Evolutionary conservation across 768 basidiomycete species (phyloP).

Genomic region (Pleurotus eryngii): DNA sequence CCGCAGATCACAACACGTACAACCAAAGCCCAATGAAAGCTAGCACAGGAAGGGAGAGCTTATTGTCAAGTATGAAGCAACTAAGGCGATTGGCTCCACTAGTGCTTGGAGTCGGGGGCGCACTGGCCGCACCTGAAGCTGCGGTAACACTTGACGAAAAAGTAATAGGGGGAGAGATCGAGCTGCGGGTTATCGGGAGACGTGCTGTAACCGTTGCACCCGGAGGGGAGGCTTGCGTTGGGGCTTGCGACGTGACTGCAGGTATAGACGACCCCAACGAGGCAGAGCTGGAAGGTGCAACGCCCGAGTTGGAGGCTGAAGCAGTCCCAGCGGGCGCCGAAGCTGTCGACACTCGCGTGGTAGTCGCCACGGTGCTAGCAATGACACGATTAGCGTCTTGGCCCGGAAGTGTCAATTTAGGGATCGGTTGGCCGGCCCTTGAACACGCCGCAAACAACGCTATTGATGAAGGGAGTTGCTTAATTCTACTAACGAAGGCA

Average conservation of each 20-base stretch:
- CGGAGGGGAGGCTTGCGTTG: not conserved
- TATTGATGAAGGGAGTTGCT: not conserved
- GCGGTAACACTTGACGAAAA: not conserved
- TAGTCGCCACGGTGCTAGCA: conserved; percentile 17
- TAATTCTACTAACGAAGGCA: not conserved
- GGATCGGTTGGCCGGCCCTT: conserved; percentile 11
- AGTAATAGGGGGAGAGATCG: not conserved
- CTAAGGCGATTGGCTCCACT: not conserved
- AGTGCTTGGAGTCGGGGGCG: not conserved
- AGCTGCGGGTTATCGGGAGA: not conserved
- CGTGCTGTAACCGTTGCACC: not conserved
- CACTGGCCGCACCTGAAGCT: not conserved
- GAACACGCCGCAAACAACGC: conserved; percentile 5
- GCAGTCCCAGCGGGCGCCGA: conserved; percentile 13
- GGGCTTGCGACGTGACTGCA: not conserved
- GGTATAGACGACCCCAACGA: not conserved
- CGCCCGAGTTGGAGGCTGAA: not conserved
- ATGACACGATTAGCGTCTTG: conserved; percentile 27
- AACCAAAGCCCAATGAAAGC: no score
- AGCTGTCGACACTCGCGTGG: conserved; percentile 25
- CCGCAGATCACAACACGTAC: no score
- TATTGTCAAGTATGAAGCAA: no score
- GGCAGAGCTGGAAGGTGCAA: not conserved
- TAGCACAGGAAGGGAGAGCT: no score
- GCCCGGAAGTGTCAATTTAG: conserved; percentile 28